Percentiles rank a stretch among this genome's conserved stretches.
These are phyloP conservation scores for Tubosaeta sp. DNA, from an alignment of 768 basidiomycete genomes.

Conservation along the genomic window DNA sequence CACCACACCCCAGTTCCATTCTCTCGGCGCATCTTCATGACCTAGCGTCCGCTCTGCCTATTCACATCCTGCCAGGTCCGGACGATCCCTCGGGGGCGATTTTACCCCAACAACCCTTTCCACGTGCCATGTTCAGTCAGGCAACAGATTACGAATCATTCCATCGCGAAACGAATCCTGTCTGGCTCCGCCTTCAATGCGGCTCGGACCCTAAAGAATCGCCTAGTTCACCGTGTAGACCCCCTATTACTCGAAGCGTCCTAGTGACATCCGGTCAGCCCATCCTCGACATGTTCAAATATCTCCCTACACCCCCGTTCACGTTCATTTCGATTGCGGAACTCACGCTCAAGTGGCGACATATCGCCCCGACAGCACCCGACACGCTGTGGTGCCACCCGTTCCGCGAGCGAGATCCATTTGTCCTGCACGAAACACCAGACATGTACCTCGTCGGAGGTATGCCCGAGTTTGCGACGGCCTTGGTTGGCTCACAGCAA, in stretches of 20 bases:
- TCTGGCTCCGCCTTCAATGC: conserved; percentile 67
- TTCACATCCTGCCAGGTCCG: conserved; percentile 86
- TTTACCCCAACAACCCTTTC: conserved; percentile 91
- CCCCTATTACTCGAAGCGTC: conserved; percentile 48
- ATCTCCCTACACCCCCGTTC: conserved; percentile 66
- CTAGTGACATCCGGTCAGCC: conserved; percentile 91
- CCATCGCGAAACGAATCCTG: conserved; percentile 82
- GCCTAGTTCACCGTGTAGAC: conserved; percentile 4
- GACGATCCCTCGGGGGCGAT: conserved; percentile 86
- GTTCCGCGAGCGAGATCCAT: conserved; percentile 83
- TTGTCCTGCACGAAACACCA: conserved; percentile 81
- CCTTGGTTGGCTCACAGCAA: conserved; percentile 46
- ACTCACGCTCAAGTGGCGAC: conserved; percentile 85
- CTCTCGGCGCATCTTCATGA: conserved; percentile 72
- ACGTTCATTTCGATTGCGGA: conserved; percentile 73
- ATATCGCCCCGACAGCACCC: conserved; percentile 97
- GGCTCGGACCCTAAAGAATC: conserved; percentile 32
- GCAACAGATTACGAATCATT: conserved; percentile 57
- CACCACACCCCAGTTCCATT: conserved; percentile 66
- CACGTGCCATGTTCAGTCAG: conserved; percentile 83
- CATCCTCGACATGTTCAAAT: conserved; percentile 93
- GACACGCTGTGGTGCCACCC: conserved; percentile 99
- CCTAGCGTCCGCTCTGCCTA: conserved; percentile 70
- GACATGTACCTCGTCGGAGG: conserved; percentile 92
- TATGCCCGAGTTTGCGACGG: conserved; percentile 79